phyloP scores from a whole-genome alignment of 2,329 filamentous ascomycete genomes.

The Paramyrothecium roridum region DNA sequence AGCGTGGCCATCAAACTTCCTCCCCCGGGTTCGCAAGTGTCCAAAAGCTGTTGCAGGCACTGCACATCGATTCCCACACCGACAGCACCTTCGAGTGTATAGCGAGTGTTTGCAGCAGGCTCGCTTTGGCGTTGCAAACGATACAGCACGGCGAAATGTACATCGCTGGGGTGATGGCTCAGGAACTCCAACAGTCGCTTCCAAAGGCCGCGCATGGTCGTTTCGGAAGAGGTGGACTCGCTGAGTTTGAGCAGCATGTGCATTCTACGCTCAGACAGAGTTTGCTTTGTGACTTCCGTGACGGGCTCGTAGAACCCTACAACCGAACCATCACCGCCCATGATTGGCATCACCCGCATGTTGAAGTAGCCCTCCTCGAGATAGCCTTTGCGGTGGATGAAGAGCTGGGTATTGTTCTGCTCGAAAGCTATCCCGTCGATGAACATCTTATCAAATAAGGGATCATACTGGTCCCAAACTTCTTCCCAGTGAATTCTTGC shows the following conservation, averaged over 20 bases:
- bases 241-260: neutral
- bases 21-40: neutral
- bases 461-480: neutral
- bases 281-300: neutral
- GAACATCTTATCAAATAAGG: neutral
- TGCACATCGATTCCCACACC: neutral
- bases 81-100: neutral
- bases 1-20: neutral
- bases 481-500: neutral
- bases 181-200: neutral
- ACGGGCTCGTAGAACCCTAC: neutral
- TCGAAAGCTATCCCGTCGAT: neutral
- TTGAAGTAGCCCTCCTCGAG: neutral
- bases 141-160: neutral
- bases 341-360: neutral
- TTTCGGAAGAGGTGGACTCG: neutral
- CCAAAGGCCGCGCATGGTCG: neutral
- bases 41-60: neutral
- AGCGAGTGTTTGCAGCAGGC: neutral
- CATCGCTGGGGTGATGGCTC: neutral
- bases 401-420: neutral
- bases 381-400: neutral
- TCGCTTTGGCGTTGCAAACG: neutral
- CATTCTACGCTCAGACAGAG: neutral
- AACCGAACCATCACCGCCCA: neutral